phyloP scores from a whole-genome alignment of 176 grass and related monocot species.

The maize (Zea mays) region Zm-B73-REFERENCE-NAM-5.0 NC_050103.1:26750501-26751000 shows the following conservation, averaged over 20 bases:
- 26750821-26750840: slow-evolving; percentile 21
- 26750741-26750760: slow-evolving; percentile 25
- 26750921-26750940: too few relatives aligned
- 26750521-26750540: not conserved
- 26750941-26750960: too few relatives aligned
- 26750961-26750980: too few relatives aligned
- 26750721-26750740: not conserved
- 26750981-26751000: too few relatives aligned
- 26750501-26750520: slow-evolving; percentile 18
- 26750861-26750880: too few relatives aligned
- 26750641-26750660: slow-evolving; percentile 15
- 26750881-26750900: too few relatives aligned
- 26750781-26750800: slow-evolving; percentile 18
- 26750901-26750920: too few relatives aligned
- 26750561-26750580: slow-evolving; percentile 12
- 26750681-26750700: not conserved
- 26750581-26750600: not conserved
- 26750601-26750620: slow-evolving; percentile 6
- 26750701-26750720: not conserved
- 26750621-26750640: slow-evolving; percentile 1
- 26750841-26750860: not conserved
- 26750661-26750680: not conserved
- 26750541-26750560: slow-evolving; percentile 1
- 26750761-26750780: slow-evolving; percentile 2
- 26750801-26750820: slow-evolving; percentile 21